Evolutionary conservation across 495 filamentous ascomycete genomes (phyloP).

Genomic region (Penicillium subrubescens): DNA sequence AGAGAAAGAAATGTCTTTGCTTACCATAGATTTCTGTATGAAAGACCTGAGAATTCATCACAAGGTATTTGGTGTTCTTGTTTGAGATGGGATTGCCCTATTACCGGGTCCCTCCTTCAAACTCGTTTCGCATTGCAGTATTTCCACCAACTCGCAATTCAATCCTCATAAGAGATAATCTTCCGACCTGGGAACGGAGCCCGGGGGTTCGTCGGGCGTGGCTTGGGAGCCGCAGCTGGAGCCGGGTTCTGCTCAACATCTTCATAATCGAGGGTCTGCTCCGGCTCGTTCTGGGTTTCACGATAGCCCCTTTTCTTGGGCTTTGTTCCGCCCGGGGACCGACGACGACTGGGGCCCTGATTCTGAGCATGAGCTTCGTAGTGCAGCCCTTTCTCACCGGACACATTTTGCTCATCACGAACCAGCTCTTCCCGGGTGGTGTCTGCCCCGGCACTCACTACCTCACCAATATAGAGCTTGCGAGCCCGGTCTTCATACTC

Average conservation of each 20-base stretch:
- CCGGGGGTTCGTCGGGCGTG: neutral
- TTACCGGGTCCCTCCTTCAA: neutral
- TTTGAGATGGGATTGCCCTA: neutral
- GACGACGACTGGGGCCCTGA: neutral
- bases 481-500: conserved; percentile 25
- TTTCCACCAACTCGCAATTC: conserved; percentile 7
- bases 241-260: conserved; percentile 1
- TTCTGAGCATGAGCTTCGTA: neutral
- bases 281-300: neutral
- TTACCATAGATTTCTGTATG: conserved; percentile 6
- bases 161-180: conserved; percentile 47
- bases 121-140: neutral
- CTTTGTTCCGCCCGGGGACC: neutral
- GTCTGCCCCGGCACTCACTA: neutral
- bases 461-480: conserved; percentile 18
- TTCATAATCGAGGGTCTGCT: conserved; percentile 22
- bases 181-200: conserved; percentile 27
- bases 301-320: neutral
- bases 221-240: neutral
- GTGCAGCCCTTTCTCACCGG: neutral
- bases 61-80: neutral
- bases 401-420: neutral
- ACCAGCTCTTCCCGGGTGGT: neutral
- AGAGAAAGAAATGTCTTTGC: neutral
- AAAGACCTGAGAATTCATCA: neutral